Conservation (phyloP, 2,329 filamentous ascomycete genomes). For the Bisporella sp. region DNA sequence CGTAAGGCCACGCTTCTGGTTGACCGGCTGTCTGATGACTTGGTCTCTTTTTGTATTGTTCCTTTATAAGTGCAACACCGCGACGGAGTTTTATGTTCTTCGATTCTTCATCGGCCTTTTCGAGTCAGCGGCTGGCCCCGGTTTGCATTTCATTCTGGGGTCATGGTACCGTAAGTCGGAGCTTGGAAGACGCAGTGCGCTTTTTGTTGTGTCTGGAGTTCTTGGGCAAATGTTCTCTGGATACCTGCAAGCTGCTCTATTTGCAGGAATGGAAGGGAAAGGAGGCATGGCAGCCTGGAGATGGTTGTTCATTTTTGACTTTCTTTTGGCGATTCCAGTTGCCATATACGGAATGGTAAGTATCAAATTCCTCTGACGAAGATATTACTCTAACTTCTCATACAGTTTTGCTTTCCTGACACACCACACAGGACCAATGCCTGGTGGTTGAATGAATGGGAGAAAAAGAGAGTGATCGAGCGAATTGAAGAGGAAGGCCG, state of each 20-base stretch:
- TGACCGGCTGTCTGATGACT: conserved; percentile 8
- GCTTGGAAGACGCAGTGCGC: conserved; percentile 42
- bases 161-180: conserved; percentile 51
- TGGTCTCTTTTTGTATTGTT: conserved; percentile 32
- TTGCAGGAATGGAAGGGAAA: background rate
- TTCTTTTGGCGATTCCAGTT: background rate
- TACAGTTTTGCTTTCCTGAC: background rate
- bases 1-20: background rate
- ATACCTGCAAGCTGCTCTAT: background rate
- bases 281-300: background rate
- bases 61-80: conserved; percentile 25
- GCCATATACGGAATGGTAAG: background rate
- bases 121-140: conserved; percentile 47
- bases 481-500: background rate
- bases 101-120: conserved; percentile 36
- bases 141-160: conserved; percentile 49
- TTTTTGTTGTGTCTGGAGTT: background rate
- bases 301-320: background rate
- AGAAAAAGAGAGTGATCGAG: background rate
- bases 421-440: background rate
- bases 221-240: background rate
- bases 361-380: too few species aligned
- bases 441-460: background rate
- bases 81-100: conserved; percentile 30
- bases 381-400: too few species aligned